Percentiles rank a stretch among this genome's conserved stretches.
phyloP scores from a whole-genome alignment of 2,329 filamentous ascomycete species.

The Parascedosporium putredinis region DNA sequence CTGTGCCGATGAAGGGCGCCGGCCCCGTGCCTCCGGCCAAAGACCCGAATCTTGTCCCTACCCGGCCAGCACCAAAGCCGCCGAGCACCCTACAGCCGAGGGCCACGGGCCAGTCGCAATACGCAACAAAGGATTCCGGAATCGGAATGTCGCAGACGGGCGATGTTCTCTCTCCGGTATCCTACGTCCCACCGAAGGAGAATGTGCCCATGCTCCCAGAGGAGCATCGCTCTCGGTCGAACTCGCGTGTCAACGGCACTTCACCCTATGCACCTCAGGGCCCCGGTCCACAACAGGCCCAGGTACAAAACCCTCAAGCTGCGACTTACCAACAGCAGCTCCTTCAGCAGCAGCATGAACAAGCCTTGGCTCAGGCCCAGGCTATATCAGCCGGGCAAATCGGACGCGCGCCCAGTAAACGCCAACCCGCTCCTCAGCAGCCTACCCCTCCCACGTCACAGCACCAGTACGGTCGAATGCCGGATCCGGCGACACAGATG shows the following conservation, averaged over 20 bases:
- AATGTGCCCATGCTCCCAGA: constrained; percentile 51
- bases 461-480: constrained; percentile 13
- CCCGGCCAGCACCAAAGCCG: constrained; percentile 78
- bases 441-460: constrained; percentile 43
- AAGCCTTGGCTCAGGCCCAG: constrained; percentile 70
- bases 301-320: constrained; percentile 27
- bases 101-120: constrained; percentile 45
- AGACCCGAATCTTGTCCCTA: constrained; percentile 60
- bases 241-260: constrained; percentile 49
- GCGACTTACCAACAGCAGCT: constrained; percentile 50
- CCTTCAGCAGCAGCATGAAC: constrained; percentile 75
- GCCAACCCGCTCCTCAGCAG: constrained; percentile 39
- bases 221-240: constrained; percentile 58
- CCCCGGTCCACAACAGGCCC: background rate
- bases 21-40: constrained; percentile 28
- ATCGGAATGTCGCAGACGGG: constrained; percentile 45
- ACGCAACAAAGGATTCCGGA: constrained; percentile 50
- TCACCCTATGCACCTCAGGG: constrained; percentile 36
- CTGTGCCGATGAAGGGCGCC: constrained; percentile 52
- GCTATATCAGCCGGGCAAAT: constrained; percentile 57
- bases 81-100: constrained; percentile 54
- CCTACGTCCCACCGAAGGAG: constrained; percentile 41
- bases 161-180: constrained; percentile 41
- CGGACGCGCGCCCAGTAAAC: constrained; percentile 64
- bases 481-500: constrained; percentile 2